Percentiles rank a stretch among this genome's conserved stretches.
These are phyloP conservation scores for Eimeria praecox DNA, from an alignment of 169 alveolate genomes.

Conservation along the genomic window DNA sequence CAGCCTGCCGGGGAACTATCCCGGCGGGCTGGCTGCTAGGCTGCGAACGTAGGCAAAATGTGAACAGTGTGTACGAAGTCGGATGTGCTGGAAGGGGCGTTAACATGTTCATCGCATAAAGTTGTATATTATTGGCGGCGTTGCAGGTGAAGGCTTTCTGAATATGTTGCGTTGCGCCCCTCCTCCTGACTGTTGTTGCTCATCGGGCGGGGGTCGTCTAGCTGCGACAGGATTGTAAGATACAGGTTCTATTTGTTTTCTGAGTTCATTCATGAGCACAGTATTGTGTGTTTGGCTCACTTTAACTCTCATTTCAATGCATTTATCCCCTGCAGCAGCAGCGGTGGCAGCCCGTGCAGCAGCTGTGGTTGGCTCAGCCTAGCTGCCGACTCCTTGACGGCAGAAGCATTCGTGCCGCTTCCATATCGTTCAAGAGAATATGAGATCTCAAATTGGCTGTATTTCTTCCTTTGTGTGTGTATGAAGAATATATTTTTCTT, in stretches of 20 bases:
- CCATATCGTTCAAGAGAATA: neutral
- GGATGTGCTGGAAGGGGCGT: neutral
- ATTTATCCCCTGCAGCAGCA: neutral
- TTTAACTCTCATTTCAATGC: neutral
- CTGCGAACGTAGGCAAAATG: neutral
- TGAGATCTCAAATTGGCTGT: too few species aligned
- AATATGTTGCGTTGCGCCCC: conserved; percentile 61
- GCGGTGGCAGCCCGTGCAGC: neutral
- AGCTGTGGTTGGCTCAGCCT: neutral
- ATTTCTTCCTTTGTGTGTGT: too few species aligned
- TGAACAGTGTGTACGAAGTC: neutral
- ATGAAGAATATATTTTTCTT: neutral
- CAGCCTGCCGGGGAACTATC: neutral
- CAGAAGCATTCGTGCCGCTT: neutral
- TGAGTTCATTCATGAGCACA: neutral
- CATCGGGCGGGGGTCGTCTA: conserved; percentile 16
- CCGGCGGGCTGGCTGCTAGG: conserved; percentile 58
- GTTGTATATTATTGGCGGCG: conserved; percentile 18
- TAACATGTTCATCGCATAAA: conserved; percentile 6
- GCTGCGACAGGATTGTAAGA: neutral
- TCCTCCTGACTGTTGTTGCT: conserved; percentile 21
- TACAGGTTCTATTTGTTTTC: neutral
- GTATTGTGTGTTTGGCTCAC: neutral
- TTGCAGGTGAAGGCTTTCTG: conserved; percentile 35
- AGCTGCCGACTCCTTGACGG: neutral